phyloP scores from a whole-genome alignment of 371 early-diverging fungal genomes.

The Funneliformis caledonium region DNA sequence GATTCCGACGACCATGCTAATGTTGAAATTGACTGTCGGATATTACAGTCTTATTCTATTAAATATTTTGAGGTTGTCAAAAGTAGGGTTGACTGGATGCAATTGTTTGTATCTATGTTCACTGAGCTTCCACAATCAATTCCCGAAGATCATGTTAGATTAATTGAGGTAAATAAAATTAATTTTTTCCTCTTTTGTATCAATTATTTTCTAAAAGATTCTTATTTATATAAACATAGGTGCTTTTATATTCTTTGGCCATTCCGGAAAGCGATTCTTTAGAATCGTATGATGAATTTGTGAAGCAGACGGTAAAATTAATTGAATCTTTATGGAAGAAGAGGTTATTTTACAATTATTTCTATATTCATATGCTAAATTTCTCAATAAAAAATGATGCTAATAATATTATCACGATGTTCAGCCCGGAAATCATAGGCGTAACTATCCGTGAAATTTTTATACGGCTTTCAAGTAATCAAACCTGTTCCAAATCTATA shows the following conservation, averaged over 20 bases:
- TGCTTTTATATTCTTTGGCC: background rate
- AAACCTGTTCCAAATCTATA: background rate
- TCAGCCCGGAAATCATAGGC: background rate
- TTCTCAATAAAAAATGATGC: background rate
- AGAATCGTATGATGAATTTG: background rate
- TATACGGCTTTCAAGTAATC: conserved; percentile 1
- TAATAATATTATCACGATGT: background rate
- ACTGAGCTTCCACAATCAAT: conserved; percentile 1
- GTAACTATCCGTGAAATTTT: conserved; percentile 9
- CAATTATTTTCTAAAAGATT: background rate
- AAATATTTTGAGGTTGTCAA: background rate
- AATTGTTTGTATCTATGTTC: conserved; percentile 15
- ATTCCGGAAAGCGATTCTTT: background rate
- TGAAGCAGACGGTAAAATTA: background rate
- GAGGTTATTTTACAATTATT: background rate
- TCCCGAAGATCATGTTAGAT: conserved; percentile 6
- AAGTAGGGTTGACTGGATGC: background rate
- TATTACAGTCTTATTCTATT: background rate
- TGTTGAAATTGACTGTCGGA: conserved; percentile 11
- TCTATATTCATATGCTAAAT: background rate
- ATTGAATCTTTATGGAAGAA: conserved; percentile 5
- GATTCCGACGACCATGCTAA: background rate
- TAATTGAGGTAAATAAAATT: conserved; percentile 14
- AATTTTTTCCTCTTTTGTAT: background rate
- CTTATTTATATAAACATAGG: conserved; percentile 7